A percentile compares a stretch with the other conserved stretches of the same genome.
Conservation (phyloP, 2,329 filamentous ascomycete genomes). For the Pestalotiopsis sp. region DNA sequence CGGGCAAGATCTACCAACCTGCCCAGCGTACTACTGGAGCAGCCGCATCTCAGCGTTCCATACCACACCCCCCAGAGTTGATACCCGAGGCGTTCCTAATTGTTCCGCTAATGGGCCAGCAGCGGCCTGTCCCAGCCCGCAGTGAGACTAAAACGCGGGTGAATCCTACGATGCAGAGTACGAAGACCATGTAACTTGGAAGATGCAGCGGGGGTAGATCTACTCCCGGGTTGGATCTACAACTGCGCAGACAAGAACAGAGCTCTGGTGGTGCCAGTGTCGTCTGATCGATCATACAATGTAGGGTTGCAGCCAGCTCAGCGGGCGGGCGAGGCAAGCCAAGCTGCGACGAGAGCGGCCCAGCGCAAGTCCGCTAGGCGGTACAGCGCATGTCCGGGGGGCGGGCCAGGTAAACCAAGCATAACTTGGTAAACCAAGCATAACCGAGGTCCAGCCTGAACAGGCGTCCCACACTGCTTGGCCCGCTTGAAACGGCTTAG, state of each 20-base stretch:
- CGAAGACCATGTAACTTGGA: neutral
- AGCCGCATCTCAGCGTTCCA: neutral
- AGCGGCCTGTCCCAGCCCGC: neutral
- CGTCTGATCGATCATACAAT: neutral
- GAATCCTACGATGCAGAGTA: neutral
- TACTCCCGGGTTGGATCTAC: neutral
- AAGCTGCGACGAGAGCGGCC: too few species aligned
- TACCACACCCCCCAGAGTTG: neutral
- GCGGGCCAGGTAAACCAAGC: neutral
- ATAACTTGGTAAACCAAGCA: neutral
- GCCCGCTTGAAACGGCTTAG: neutral
- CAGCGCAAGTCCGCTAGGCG: neutral
- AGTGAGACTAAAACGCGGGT: neutral
- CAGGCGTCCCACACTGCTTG: neutral
- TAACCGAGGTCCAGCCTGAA: neutral
- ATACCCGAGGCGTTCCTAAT: constrained; percentile 13
- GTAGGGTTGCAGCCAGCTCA: neutral
- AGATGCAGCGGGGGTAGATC: neutral
- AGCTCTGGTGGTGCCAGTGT: neutral
- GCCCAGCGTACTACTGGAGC: neutral
- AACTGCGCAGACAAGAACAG: neutral
- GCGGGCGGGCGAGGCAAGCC: neutral
- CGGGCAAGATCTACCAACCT: neutral
- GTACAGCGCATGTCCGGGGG: neutral
- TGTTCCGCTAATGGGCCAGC: constrained; percentile 7